These are phyloP conservation scores for Fusarium sp. DNA, from an alignment of 2,329 filamentous ascomycete species.

Conservation along the genomic window DNA sequence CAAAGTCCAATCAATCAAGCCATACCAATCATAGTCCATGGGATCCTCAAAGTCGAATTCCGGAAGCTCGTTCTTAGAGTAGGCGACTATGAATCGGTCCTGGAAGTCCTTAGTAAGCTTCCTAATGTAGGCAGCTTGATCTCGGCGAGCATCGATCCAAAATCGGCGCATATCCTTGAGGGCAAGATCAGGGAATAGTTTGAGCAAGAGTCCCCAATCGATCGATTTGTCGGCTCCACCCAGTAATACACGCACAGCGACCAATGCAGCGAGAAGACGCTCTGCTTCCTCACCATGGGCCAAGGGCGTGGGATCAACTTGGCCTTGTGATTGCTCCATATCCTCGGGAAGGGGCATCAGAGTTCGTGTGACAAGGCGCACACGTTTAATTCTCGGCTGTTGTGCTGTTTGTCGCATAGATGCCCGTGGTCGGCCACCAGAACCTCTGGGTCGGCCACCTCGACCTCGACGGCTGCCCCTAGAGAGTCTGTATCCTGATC, in stretches of 20 bases:
- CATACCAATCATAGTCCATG: conserved; percentile 74
- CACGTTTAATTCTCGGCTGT: conserved; percentile 43
- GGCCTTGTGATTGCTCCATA: not conserved
- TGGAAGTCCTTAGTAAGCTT: conserved; percentile 71
- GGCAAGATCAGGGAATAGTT: conserved; percentile 65
- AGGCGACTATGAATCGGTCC: conserved; percentile 72
- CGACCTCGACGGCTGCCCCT: conserved; percentile 3
- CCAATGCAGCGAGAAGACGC: conserved; percentile 65
- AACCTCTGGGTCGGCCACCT: conserved; percentile 5
- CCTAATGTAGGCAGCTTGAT: conserved; percentile 64
- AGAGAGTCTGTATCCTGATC: not conserved
- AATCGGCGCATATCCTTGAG: conserved; percentile 64
- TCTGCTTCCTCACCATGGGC: conserved; percentile 22
- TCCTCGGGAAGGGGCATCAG: conserved; percentile 44
- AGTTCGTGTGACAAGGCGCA: conserved; percentile 45
- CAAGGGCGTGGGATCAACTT: conserved; percentile 4
- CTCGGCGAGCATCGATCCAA: conserved; percentile 65
- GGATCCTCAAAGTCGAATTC: conserved; percentile 72
- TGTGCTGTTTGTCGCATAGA: conserved; percentile 17
- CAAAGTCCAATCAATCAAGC: conserved; percentile 74
- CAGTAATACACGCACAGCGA: conserved; percentile 67
- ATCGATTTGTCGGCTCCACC: conserved; percentile 69
- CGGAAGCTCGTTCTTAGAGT: conserved; percentile 70
- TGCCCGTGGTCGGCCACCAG: conserved; percentile 5
- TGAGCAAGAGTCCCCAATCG: conserved; percentile 70